These are phyloP conservation scores for Eucalyptus caleyi DNA, from an alignment of 345 rosid species.

Conservation along the genomic window DNA sequence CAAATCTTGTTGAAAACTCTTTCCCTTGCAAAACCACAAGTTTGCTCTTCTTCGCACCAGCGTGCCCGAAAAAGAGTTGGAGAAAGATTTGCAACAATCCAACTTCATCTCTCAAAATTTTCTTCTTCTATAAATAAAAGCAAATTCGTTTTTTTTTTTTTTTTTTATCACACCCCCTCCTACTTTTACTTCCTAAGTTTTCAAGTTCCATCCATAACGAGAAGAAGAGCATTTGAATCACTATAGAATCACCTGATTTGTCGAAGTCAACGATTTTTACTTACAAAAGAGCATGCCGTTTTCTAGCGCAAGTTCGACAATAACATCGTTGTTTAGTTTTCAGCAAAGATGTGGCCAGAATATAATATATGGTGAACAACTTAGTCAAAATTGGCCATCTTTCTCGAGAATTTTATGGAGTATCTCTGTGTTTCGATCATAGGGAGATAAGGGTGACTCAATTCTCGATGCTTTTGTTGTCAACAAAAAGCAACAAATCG, in stretches of 20 bases:
- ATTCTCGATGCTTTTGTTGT: not conserved
- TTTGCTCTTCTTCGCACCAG: not conserved
- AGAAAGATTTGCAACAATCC: no score
- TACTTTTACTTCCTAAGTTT: no score
- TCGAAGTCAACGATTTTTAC: rapidly evolving
- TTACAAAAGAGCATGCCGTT: no score
- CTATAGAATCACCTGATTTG: no score
- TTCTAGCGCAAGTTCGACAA: no score
- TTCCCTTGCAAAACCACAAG: not conserved
- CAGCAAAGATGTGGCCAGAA: not conserved
- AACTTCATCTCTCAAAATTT: no score
- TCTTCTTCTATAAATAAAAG: no score
- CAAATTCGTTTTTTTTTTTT: rapidly evolving
- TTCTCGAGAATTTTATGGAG: not conserved
- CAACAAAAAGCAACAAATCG: not conserved
- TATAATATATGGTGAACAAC: not conserved
- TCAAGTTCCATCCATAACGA: no score
- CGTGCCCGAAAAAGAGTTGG: no score
- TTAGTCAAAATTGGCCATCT: not conserved
- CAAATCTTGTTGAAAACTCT: not conserved
- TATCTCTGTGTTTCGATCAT: not conserved
- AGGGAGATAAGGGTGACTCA: not conserved
- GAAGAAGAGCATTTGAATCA: no score
- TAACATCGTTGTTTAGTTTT: no score
- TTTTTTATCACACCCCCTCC: no score